Base-by-base conservation (phyloP, 108 stramenopile species). In the Nitzschia putrida region DNA sequence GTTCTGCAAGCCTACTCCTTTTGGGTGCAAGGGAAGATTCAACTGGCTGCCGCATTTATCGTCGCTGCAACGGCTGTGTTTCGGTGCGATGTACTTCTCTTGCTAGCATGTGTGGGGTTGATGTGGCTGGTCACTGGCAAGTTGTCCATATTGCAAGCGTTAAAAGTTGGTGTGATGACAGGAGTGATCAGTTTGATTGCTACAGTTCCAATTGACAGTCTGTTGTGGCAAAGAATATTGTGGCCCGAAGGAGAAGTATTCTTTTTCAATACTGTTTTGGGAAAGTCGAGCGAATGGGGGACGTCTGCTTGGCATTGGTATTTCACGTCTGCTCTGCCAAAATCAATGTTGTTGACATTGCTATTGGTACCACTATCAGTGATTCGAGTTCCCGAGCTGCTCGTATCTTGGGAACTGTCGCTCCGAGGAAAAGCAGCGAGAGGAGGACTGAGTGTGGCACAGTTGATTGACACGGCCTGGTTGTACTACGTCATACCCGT, bases 181-280 rank as follows among this genome's bases (percentile, higher is more conserved):
- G 88, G 88, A 0, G 41, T 81, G 4, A n/a, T 74, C 11, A 69
- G 86, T 41, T 64, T 98, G 29, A 9, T 83, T 8, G 7, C 92
- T 12, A 95, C 95, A 24, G 80, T 94, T 39, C 91, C 90, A 9
- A 57, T 98, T 21, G 98, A 99, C 72, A 90, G 92, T 23, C 34
- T 83, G 37, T 66, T 99, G 71, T 97, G 96, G 96, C 82, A 83
- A 76, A 54, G 85, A 44, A 66, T 69, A 11, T 61, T 99, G n/a
- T 99, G 99, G 99, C 97, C 99, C 9, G 99, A 99, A 77, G 97
- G 97, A 41, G 84, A 80, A 58, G 99, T 99, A 3, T 90, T 98
- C 58, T 95, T 92, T 53, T 98, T 90, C 79, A 99, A 99, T 77
- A 85, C 97, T 10, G 74, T 98, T 61, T 82, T 94, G 39, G 96